These are phyloP conservation scores for Clavariopsis aquatica DNA, from an alignment of 495 filamentous ascomycete species.

Conservation along the genomic window DNA sequence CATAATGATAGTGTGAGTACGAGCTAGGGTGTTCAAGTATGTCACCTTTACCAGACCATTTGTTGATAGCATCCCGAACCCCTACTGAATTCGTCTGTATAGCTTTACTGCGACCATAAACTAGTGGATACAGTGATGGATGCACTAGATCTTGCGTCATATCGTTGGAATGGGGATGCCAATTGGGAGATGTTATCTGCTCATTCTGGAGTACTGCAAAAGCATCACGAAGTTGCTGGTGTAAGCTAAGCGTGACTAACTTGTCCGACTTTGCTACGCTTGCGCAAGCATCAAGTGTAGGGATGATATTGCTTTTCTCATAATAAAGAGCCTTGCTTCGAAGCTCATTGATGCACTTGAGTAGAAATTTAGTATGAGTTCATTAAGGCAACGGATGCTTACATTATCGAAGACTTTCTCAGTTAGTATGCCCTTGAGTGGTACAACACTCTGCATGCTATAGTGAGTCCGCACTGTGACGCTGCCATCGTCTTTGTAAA, in stretches of 20 bases:
- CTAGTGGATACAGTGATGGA: slow-evolving; percentile 31
- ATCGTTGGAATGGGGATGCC: slow-evolving; percentile 27
- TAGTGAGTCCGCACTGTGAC: slow-evolving; percentile 1
- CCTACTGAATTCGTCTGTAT: slow-evolving; percentile 13
- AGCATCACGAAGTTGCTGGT: slow-evolving; percentile 14
- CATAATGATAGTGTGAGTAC: not conserved
- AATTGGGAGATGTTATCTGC: slow-evolving; percentile 19
- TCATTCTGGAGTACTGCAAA: slow-evolving; percentile 11
- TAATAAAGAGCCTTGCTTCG: slow-evolving; percentile 22
- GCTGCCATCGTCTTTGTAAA: slow-evolving; percentile 11
- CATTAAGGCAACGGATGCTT: not conserved
- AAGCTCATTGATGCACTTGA: slow-evolving; percentile 27
- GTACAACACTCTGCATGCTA: not conserved
- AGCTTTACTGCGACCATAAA: slow-evolving; percentile 26
- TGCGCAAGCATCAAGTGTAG: slow-evolving; percentile 25
- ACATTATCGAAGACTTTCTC: slow-evolving; percentile 23
- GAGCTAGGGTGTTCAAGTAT: not conserved
- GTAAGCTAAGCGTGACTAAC: slow-evolving; percentile 10
- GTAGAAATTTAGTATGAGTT: not conserved
- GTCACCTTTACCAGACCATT: slow-evolving; percentile 28
- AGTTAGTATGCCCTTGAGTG: slow-evolving; percentile 13
- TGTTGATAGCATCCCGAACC: slow-evolving; percentile 18
- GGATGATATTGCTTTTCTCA: slow-evolving; percentile 18
- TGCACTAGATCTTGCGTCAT: slow-evolving; percentile 31
- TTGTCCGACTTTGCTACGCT: slow-evolving; percentile 24